Conservation (phyloP, 2,329 filamentous ascomycete genomes). For the Helotiales sp. region DNA sequence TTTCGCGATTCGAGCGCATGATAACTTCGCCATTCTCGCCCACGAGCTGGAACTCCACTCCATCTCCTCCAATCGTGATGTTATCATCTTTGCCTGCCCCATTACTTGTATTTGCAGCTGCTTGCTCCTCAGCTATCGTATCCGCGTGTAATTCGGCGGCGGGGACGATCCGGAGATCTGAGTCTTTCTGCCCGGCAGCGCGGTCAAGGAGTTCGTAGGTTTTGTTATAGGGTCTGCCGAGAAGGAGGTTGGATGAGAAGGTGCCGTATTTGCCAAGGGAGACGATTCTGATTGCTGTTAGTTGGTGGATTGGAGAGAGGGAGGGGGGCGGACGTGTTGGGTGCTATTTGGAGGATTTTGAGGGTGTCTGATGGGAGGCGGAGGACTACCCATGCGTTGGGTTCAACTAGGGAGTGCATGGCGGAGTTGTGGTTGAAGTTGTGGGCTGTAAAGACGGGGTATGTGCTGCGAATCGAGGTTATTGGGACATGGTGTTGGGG, state of each 20-base stretch:
- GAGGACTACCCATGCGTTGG: constrained; percentile 64
- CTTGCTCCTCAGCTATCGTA: constrained; percentile 61
- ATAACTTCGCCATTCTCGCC: constrained; percentile 55
- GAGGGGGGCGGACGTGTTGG: constrained; percentile 59
- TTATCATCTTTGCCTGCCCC: constrained; percentile 36
- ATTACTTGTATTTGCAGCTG: constrained; percentile 48
- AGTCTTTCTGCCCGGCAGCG: constrained; percentile 65
- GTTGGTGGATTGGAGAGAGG: constrained; percentile 15
- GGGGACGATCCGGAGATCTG: constrained; percentile 77
- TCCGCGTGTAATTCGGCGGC: constrained; percentile 85
- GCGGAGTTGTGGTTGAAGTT: neutral
- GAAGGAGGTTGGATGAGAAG: constrained; percentile 86
- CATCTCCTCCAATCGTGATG: constrained; percentile 49
- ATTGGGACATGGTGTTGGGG: neutral
- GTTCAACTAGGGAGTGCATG: constrained; percentile 52
- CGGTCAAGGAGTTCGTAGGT: constrained; percentile 89
- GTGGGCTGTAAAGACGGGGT: neutral
- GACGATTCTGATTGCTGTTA: constrained; percentile 66
- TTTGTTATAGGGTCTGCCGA: constrained; percentile 88
- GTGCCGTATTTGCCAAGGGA: constrained; percentile 91
- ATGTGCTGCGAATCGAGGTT: neutral
- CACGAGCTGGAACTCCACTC: constrained; percentile 52
- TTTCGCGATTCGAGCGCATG: constrained; percentile 62
- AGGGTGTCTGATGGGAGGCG: constrained; percentile 63
- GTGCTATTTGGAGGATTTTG: constrained; percentile 61